Evolutionary conservation across 1,284 basidiomycete species (phyloP).

Genomic region (Apiotrichum montevideense): DNA sequence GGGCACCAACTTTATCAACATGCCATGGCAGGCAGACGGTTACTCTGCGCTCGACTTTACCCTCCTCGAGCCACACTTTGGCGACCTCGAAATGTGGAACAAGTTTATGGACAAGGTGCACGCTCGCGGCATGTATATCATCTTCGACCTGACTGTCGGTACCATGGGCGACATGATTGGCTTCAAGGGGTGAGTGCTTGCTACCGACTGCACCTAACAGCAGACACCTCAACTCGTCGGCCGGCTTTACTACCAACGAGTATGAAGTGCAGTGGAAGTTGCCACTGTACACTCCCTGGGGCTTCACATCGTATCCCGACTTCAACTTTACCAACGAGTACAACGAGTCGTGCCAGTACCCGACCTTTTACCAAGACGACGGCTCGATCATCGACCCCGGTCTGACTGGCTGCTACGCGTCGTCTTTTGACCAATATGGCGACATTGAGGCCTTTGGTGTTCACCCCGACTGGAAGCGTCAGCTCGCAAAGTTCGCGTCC

Average conservation of each 20-base stretch:
- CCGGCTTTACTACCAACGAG: conserved; percentile 70
- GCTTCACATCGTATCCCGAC: conserved; percentile 72
- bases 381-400: conserved; percentile 58
- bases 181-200: conserved; percentile 58
- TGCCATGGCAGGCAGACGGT: conserved; percentile 92
- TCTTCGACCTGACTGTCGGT: conserved; percentile 85
- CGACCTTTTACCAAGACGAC: conserved; percentile 70
- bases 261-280: conserved; percentile 69
- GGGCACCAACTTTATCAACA: conserved; percentile 84
- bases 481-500: conserved; percentile 85
- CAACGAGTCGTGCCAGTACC: conserved; percentile 67
- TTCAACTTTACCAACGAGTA: conserved; percentile 56
- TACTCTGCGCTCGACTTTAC: conserved; percentile 88
- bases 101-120: conserved; percentile 68
- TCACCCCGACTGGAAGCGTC: conserved; percentile 69
- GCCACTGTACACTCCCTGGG: conserved; percentile 72
- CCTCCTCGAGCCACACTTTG: conserved; percentile 84
- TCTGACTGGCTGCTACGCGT: conserved; percentile 63
- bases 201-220: conserved; percentile 1
- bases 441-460: conserved; percentile 96
- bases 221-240: conserved; percentile 56
- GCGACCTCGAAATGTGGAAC: conserved; percentile 70
- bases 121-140: conserved; percentile 74
- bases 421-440: conserved; percentile 87
- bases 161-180: conserved; percentile 83